These are phyloP conservation scores for Wickerhamiella vanderwaltii DNA, from an alignment of 805 yeast genomes.

Conservation along the genomic window DNA sequence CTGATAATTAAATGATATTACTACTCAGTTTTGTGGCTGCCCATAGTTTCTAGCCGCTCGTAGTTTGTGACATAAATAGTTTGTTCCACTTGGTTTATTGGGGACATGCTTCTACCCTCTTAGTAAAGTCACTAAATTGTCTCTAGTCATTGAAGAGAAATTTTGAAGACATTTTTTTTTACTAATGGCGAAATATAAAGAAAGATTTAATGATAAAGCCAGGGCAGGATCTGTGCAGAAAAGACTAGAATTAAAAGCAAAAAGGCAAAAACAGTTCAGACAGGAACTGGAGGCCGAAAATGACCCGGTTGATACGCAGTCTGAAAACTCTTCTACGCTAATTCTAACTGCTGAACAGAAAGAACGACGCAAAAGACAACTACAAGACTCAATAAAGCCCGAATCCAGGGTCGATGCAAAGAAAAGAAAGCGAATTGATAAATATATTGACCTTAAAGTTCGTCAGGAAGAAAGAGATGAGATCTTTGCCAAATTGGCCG, in stretches of 20 bases:
- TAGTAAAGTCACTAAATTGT: too few relatives aligned
- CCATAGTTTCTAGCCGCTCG: too few relatives aligned
- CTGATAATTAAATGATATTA: too few relatives aligned
- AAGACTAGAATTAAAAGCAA: slow-evolving; percentile 54
- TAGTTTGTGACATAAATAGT: too few relatives aligned
- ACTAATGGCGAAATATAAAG: slow-evolving; percentile 71
- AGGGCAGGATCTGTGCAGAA: slow-evolving; percentile 74
- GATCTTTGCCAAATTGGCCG: slow-evolving; percentile 54
- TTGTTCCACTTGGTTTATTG: too few relatives aligned
- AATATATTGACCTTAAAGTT: slow-evolving; percentile 45
- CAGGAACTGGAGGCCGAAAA: neutral
- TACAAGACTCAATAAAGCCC: slow-evolving; percentile 45
- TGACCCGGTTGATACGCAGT: slow-evolving; percentile 23
- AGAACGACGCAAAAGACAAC: slow-evolving; percentile 48
- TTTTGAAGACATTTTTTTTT: neutral
- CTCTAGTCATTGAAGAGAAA: too few relatives aligned
- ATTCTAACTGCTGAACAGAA: slow-evolving; percentile 47
- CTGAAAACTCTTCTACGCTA: slow-evolving; percentile 46
- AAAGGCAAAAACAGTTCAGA: slow-evolving; percentile 20
- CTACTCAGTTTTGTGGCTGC: too few relatives aligned
- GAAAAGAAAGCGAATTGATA: slow-evolving; percentile 70
- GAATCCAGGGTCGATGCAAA: slow-evolving; percentile 59
- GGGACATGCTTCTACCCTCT: too few relatives aligned
- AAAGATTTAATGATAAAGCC: slow-evolving; percentile 74
- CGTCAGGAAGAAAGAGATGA: slow-evolving; percentile 56